Conservation (phyloP, 2,329 filamentous ascomycete species). For the Aspergillus puulaauensis region DNA sequence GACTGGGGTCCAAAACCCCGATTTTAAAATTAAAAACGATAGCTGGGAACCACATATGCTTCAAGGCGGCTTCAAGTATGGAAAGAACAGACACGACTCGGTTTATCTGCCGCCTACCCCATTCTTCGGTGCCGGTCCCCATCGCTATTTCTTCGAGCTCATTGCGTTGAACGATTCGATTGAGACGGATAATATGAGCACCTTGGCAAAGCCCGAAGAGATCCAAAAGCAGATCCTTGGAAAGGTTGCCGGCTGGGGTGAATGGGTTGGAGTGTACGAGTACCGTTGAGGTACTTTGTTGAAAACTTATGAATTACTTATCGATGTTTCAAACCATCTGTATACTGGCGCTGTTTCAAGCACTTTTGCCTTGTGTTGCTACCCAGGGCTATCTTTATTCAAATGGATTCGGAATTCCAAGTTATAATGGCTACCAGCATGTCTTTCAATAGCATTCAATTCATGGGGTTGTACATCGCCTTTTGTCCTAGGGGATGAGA, state of each 20-base stretch:
- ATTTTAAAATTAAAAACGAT: constrained; percentile 38
- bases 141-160: constrained; percentile 55
- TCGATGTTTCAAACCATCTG: neutral
- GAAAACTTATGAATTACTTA: neutral
- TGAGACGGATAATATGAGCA: constrained; percentile 37
- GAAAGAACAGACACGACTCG: constrained; percentile 39
- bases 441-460: neutral
- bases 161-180: constrained; percentile 49
- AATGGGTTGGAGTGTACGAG: constrained; percentile 50
- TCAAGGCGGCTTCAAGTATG: constrained; percentile 49
- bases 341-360: neutral
- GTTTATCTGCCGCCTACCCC: constrained; percentile 51
- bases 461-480: neutral
- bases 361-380: neutral
- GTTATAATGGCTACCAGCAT: neutral
- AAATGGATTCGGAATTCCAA: neutral
- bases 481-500: too few relatives aligned
- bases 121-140: constrained; percentile 51
- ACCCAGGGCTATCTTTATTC: constrained; percentile 4
- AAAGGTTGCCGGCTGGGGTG: constrained; percentile 53
- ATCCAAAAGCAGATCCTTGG: constrained; percentile 46
- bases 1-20: constrained; percentile 34
- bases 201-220: constrained; percentile 44
- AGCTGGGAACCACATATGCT: constrained; percentile 15
- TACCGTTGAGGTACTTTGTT: constrained; percentile 22